A percentile compares a stretch with the other conserved stretches of the same genome.
Evolutionary conservation across 2,329 filamentous ascomycete genomes (phyloP).

Genomic region (Colletotrichum karsti): DNA sequence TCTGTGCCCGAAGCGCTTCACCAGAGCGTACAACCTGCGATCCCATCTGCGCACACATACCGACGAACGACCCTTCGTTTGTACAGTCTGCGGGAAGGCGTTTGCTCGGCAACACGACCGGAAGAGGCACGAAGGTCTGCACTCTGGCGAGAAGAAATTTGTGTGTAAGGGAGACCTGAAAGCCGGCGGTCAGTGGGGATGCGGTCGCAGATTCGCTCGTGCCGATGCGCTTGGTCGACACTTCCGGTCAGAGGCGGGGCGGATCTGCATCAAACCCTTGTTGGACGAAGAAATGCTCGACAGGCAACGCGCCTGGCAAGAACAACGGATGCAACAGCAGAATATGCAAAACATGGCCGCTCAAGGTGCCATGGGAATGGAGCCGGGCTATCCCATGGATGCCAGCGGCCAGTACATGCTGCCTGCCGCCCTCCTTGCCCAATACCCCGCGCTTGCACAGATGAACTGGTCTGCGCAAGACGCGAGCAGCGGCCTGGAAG

Average conservation of each 20-base stretch:
- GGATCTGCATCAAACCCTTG: conserved; percentile 96
- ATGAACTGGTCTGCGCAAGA: conserved; percentile 80
- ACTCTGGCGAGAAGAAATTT: conserved; percentile 98
- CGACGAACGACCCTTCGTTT: conserved; percentile 96
- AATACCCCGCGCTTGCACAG: conserved; percentile 92
- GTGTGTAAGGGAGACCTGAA: conserved; percentile 94
- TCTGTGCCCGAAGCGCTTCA: conserved; percentile 95
- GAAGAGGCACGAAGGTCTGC: conserved; percentile 94
- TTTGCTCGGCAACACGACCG: conserved; percentile 98
- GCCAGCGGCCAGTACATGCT: conserved; percentile 69
- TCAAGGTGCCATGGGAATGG: conserved; percentile 65
- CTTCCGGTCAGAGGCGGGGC: conserved; percentile 93
- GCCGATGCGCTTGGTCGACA: conserved; percentile 94
- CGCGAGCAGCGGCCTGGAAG: conserved; percentile 76
- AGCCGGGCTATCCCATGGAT: conserved; percentile 67
- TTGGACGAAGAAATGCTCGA: conserved; percentile 93
- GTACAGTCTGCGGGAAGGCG: conserved; percentile 95
- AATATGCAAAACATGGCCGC: conserved; percentile 67
- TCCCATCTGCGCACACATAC: conserved; percentile 97
- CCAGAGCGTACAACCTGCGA: conserved; percentile 93
- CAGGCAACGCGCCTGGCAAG: conserved; percentile 77
- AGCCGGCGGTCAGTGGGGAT: conserved; percentile 87
- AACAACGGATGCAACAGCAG: conserved; percentile 74
- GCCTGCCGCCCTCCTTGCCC: conserved; percentile 87
- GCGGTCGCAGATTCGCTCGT: conserved; percentile 89